These are phyloP conservation scores for Populus tremula DNA, from an alignment of 345 rosid genomes.

Conservation along the genomic window DNA sequence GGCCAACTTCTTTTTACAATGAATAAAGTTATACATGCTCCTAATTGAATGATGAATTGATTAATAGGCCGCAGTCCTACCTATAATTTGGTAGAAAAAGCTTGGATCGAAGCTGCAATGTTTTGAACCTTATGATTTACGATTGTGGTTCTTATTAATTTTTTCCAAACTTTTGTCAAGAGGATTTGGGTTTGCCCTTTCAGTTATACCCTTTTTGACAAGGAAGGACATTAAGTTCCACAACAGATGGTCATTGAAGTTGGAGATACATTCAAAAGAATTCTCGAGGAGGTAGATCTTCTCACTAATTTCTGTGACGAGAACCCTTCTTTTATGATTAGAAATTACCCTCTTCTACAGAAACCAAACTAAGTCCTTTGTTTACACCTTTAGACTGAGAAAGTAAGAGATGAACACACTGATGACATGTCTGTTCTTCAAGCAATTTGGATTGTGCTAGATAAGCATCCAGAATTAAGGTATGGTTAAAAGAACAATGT, in stretches of 20 bases:
- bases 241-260: conserved; percentile 62
- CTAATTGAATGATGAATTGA: neutral
- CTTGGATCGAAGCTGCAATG: conserved; percentile 2
- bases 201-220: conserved; percentile 69
- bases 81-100: neutral
- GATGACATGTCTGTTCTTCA: conserved; percentile 83
- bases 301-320: neutral
- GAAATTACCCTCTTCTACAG: neutral
- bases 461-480: conserved; percentile 78
- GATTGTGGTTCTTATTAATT: neutral
- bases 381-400: conserved; percentile 55
- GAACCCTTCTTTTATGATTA: neutral
- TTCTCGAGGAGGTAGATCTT: conserved; percentile 63
- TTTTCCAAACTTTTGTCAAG: conserved; percentile 13
- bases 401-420: conserved; percentile 65
- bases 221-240: conserved; percentile 60
- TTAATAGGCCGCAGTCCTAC: neutral
- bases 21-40: too few relatives aligned
- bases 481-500: conserved; percentile 17
- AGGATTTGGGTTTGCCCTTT: conserved; percentile 24
- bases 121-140: neutral
- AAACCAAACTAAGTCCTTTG: conserved; percentile 5
- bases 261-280: conserved; percentile 74
- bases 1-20: too few relatives aligned
- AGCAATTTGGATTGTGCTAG: conserved; percentile 68